Base-by-base conservation (phyloP, 768 basidiomycete genomes). In the Leccinum barrowsii region DNA sequence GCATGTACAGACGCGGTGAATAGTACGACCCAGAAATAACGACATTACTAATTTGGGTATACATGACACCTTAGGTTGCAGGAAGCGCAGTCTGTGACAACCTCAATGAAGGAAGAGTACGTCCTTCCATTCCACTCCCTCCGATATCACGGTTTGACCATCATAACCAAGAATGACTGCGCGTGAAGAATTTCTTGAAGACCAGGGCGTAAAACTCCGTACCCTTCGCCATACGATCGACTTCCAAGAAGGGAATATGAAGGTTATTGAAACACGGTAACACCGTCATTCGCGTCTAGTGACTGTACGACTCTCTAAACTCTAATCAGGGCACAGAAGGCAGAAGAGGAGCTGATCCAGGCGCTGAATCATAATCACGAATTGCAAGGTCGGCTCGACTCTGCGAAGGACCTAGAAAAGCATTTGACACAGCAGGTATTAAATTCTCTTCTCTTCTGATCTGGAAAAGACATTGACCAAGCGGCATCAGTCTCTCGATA, bases 51-150 rank as follows among this genome's bases (percentile, higher is more conserved):
- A 74, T 51, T 42, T 48, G 46, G 19, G 48, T 30, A 40, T 53
- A 44, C 35, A 46, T 52, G 56, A 12, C 35, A 61, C 28, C 28
- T 28, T 28, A 71, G 71, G 19, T 54, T 71, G 32, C 62, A 71
- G 54, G 71, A 71, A 57, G 60, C 60, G 21, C 67, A 67, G 47
- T 67, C 67, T 22, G 42, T 58, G 50, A 62, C 71, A 52, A 13
- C 58, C 19, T 69, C 71, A 42, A 64, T 71, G 73, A 71, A 24
- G 60, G 71, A 71, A 59, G 67, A 73, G 71, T 73, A 48, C 2
- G 60, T 37, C 48, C 57, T 70, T 71, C 70, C 64, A 64, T 66
- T 64, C 59, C 53, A 55, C 19, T 52, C 49, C 42, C 46, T 40
- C n/a, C 47, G 50, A 58, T 55, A 56, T 61, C 55, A 59, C 26